phyloP scores from a whole-genome alignment of 225 moss, liverwort and hornwort genomes.

The Ulota crispa region DNA sequence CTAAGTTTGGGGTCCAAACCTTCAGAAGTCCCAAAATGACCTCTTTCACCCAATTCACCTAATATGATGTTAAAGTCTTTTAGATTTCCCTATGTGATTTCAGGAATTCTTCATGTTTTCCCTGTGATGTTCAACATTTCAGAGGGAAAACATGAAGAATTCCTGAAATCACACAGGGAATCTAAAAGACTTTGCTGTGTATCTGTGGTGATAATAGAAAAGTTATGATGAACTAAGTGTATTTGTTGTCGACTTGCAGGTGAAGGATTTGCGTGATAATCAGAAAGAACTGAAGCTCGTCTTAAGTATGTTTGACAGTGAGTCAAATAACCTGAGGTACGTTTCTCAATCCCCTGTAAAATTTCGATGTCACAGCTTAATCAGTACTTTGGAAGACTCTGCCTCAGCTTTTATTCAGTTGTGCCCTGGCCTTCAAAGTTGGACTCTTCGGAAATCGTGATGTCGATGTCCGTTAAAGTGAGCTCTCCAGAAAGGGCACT shows the following conservation, averaged over 20 bases:
- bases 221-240: background rate
- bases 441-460: background rate
- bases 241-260: conserved; percentile 40
- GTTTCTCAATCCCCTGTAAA: background rate
- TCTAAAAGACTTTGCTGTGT: too few species aligned
- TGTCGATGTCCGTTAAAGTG: background rate
- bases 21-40: too few species aligned
- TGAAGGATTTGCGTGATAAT: conserved; percentile 59
- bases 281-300: conserved; percentile 85
- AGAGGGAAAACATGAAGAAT: too few species aligned
- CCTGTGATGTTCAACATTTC: too few species aligned
- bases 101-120: too few species aligned
- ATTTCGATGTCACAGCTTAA: conserved; percentile 10
- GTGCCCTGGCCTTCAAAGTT: background rate
- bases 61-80: too few species aligned
- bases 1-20: too few species aligned
- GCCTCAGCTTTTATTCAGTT: background rate
- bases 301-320: conserved; percentile 83
- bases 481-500: background rate
- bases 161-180: too few species aligned
- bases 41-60: too few species aligned
- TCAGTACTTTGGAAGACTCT: background rate
- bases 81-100: too few species aligned
- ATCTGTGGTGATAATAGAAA: background rate
- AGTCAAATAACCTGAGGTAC: conserved; percentile 77